These are phyloP conservation scores for Phytophthora colocasiae DNA, from an alignment of 352 stramenopile genomes.

Conservation along the genomic window DNA sequence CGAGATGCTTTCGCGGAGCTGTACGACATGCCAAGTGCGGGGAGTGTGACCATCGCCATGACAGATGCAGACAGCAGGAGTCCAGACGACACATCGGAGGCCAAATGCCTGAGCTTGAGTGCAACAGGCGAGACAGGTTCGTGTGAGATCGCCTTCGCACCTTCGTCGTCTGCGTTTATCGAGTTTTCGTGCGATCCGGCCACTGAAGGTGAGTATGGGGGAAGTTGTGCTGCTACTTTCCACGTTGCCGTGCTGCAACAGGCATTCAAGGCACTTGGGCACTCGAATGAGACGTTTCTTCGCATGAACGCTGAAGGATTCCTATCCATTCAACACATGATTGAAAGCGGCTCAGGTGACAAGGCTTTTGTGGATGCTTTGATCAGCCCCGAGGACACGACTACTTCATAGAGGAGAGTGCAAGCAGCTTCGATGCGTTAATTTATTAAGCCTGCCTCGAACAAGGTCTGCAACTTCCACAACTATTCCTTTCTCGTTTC, in stretches of 20 bases:
- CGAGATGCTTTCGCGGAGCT: conserved; percentile 85
- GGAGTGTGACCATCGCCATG: conserved; percentile 82
- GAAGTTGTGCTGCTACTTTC: conserved; percentile 63
- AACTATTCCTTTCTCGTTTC: not conserved
- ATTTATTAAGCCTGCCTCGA: conserved; percentile 11
- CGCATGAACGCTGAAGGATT: conserved; percentile 85
- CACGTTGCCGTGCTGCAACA: conserved; percentile 85
- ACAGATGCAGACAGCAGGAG: conserved; percentile 31
- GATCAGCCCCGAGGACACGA: conserved; percentile 81
- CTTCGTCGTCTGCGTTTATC: conserved; percentile 79
- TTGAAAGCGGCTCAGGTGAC: conserved; percentile 70
- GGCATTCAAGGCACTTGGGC: conserved; percentile 75
- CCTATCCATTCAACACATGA: conserved; percentile 86
- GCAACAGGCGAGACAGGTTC: conserved; percentile 75
- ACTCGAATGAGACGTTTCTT: conserved; percentile 86
- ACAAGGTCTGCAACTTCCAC: not conserved
- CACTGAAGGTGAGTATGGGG: conserved; percentile 27
- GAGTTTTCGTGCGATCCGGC: conserved; percentile 71
- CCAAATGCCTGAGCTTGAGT: conserved; percentile 69
- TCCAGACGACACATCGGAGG: conserved; percentile 14
- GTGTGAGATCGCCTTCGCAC: conserved; percentile 84
- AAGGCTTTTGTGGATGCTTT: conserved; percentile 85
- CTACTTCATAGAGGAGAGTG: conserved; percentile 35
- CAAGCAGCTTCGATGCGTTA: not conserved
- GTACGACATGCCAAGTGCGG: conserved; percentile 85